These are phyloP conservation scores for Rhynchosporium secalis DNA, from an alignment of 2,329 filamentous ascomycete species.

Conservation along the genomic window DNA sequence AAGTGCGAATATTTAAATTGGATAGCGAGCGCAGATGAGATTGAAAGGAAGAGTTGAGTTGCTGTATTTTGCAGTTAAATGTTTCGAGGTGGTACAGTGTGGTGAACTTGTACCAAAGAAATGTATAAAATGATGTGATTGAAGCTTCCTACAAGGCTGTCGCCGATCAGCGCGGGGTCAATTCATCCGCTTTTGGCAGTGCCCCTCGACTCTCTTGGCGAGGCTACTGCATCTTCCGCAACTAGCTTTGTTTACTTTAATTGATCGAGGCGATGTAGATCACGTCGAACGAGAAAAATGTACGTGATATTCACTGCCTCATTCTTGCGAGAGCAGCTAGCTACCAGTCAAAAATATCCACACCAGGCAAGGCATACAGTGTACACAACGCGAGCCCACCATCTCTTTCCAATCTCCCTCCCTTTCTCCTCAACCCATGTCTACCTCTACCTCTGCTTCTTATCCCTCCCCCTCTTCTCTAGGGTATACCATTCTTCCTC, in stretches of 20 bases:
- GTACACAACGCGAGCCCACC: conserved; percentile 11
- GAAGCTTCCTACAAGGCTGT: conserved; percentile 14
- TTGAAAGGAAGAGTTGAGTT: not conserved
- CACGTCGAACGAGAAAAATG: conserved; percentile 4
- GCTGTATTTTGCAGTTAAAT: too few relatives aligned
- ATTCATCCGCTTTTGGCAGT: conserved; percentile 3
- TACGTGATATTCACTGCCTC: conserved; percentile 9
- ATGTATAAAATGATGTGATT: not conserved
- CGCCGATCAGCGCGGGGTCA: conserved; percentile 16
- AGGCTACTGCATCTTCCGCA: not conserved
- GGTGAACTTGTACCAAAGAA: not conserved
- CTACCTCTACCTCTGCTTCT: too few relatives aligned
- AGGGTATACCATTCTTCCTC: not conserved
- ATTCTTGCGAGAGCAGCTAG: not conserved
- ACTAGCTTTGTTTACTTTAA: not conserved
- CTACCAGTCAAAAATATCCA: conserved; percentile 25
- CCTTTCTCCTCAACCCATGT: not conserved
- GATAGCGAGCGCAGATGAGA: not conserved
- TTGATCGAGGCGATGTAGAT: not conserved
- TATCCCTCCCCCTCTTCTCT: not conserved
- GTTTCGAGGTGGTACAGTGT: not conserved
- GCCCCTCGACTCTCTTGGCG: conserved; percentile 6
- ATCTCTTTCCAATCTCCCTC: not conserved
- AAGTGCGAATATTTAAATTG: too few relatives aligned
- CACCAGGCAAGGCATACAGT: conserved; percentile 18